A percentile compares a stretch with the other conserved stretches of the same genome.
phyloP scores from a whole-genome alignment of 192 early-diverging fungal genomes.

The Coemansia sp. region DNA sequence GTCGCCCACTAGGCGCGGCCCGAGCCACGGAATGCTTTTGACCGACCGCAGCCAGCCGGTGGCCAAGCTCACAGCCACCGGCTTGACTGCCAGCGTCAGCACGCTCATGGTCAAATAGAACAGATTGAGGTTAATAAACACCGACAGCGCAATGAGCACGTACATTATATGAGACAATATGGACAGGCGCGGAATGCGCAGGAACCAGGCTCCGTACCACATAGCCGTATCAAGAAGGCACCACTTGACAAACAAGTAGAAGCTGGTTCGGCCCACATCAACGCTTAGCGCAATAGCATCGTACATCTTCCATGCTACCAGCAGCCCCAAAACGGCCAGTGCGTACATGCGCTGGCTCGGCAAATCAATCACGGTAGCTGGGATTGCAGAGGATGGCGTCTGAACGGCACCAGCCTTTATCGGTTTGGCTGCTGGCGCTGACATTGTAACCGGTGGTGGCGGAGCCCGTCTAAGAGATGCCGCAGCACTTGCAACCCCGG shows the following conservation, averaged over 20 bases:
- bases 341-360: slow-evolving; percentile 49
- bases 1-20: slow-evolving; percentile 48
- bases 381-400: slow-evolving; percentile 32
- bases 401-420: slow-evolving; percentile 1
- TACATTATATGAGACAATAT: slow-evolving; percentile 16
- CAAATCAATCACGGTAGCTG: slow-evolving; percentile 30
- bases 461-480: slow-evolving; percentile 6
- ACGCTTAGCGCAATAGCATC: slow-evolving; percentile 24
- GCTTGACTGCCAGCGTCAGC: slow-evolving; percentile 40
- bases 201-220: slow-evolving; percentile 33
- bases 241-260: slow-evolving; percentile 45
- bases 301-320: slow-evolving; percentile 46
- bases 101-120: slow-evolving; percentile 44
- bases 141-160: slow-evolving; percentile 13
- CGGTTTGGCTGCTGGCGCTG: slow-evolving; percentile 1
- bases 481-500: neutral
- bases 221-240: slow-evolving; percentile 27
- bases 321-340: slow-evolving; percentile 17
- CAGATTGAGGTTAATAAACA: slow-evolving; percentile 39
- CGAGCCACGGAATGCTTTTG: slow-evolving; percentile 38
- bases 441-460: neutral
- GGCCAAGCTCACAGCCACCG: slow-evolving; percentile 33
- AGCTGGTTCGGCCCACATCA: slow-evolving; percentile 19
- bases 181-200: slow-evolving; percentile 31
- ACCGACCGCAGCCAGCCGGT: slow-evolving; percentile 42